Percentiles rank a stretch among this genome's conserved stretches.
phyloP scores from a whole-genome alignment of 2,329 filamentous ascomycete genomes.

The Orbilia quercus region DNA sequence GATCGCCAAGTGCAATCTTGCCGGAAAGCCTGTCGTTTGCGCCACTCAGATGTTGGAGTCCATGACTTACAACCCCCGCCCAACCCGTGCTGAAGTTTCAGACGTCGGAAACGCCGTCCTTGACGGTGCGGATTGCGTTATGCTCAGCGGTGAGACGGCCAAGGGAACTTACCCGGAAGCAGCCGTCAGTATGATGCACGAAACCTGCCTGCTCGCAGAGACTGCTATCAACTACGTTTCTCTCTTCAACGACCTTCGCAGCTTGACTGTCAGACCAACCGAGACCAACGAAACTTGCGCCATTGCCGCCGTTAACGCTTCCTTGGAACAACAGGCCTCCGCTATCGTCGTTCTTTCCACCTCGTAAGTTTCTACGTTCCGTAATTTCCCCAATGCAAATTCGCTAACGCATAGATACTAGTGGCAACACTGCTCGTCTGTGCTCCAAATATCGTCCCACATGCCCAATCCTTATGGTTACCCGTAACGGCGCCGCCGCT shows the following conservation, averaged over 20 bases:
- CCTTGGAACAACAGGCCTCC: constrained; percentile 93
- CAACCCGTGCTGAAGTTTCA: constrained; percentile 96
- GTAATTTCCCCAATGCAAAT: constrained; percentile 10
- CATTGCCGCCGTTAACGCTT: constrained; percentile 95
- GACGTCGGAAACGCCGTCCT: constrained; percentile 98
- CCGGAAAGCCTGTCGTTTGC: constrained; percentile 98
- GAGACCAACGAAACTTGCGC: constrained; percentile 91
- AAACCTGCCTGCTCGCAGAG: constrained; percentile 95
- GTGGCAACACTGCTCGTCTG: constrained; percentile 91
- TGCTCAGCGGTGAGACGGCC: constrained; percentile 98
- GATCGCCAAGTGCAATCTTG: constrained; percentile 99
- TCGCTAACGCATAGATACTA: constrained; percentile 32
- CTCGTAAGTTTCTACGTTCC: constrained; percentile 67
- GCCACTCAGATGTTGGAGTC: constrained; percentile 99
- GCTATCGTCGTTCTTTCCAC: constrained; percentile 97
- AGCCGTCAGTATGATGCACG: constrained; percentile 97
- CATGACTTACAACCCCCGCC: constrained; percentile 99
- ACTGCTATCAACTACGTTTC: constrained; percentile 97
- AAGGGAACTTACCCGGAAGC: constrained; percentile 95
- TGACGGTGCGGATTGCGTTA: constrained; percentile 98
- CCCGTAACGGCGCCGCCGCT: constrained; percentile 82
- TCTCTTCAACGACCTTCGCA: constrained; percentile 94
- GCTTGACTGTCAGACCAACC: constrained; percentile 82
- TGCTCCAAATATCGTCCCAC: constrained; percentile 98
- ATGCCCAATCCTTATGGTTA: constrained; percentile 99